A percentile compares a stretch with the other conserved stretches of the same genome.
phyloP scores from a whole-genome alignment of 2,329 filamentous ascomycete genomes.

The Stagonosporopsis rhizophila region DNA sequence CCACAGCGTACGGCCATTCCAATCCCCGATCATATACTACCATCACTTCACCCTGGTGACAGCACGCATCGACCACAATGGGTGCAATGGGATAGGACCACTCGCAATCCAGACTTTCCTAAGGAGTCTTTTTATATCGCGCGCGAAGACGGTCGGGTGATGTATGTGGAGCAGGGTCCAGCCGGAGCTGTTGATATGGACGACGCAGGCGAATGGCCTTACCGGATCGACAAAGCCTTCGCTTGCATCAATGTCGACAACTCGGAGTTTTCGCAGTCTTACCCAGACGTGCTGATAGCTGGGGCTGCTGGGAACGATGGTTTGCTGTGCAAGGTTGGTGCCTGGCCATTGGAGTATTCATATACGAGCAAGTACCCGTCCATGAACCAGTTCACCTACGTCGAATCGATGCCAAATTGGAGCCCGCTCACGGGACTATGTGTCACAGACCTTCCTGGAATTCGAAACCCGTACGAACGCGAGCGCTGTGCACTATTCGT shows the following conservation, averaged over 20 bases:
- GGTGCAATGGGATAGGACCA: slow-evolving; percentile 84
- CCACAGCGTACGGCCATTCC: slow-evolving; percentile 29
- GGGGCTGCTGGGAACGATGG: slow-evolving; percentile 82
- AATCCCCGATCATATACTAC: slow-evolving; percentile 41
- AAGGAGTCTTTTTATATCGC: slow-evolving; percentile 85
- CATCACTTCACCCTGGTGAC: slow-evolving; percentile 55
- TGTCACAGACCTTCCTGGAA: slow-evolving; percentile 36
- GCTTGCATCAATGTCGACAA: slow-evolving; percentile 67
- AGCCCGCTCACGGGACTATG: slow-evolving; percentile 60
- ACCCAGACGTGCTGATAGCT: slow-evolving; percentile 79
- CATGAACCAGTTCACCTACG: slow-evolving; percentile 52
- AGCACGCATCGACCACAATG: slow-evolving; percentile 65
- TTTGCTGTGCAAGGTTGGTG: slow-evolving; percentile 72
- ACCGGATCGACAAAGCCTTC: slow-evolving; percentile 82
- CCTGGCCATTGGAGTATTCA: slow-evolving; percentile 51
- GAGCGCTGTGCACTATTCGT: slow-evolving; percentile 45
- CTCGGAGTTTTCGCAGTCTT: slow-evolving; percentile 58
- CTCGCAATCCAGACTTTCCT: slow-evolving; percentile 63
- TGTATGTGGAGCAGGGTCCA: slow-evolving; percentile 70
- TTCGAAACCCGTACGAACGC: slow-evolving; percentile 29
- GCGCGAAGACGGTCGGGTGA: slow-evolving; percentile 83
- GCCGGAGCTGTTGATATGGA: slow-evolving; percentile 45
- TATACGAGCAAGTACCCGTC: slow-evolving; percentile 61
- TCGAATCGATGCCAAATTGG: slow-evolving; percentile 70
- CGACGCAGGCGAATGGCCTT: slow-evolving; percentile 66